Percentiles rank a stretch among this genome's conserved stretches.
Conservation (phyloP, 331 rosid genomes). For the Erythrophleum ivorense region DNA sequence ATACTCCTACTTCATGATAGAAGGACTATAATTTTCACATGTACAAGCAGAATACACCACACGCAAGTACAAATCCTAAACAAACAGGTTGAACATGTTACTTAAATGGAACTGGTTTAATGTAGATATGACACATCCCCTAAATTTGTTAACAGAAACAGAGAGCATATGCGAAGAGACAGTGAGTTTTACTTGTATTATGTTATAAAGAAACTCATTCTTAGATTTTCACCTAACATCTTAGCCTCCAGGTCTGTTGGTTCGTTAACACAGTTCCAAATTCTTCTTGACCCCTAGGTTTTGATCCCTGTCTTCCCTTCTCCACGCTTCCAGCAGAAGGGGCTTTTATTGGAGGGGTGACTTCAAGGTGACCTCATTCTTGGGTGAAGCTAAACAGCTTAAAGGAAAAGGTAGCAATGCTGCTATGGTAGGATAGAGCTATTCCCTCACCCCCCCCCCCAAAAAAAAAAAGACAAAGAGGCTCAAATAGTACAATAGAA, state of each 20-base stretch:
- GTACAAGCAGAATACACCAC: constrained; percentile 15
- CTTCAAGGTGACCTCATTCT: constrained; percentile 2
- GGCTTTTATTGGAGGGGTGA: background rate
- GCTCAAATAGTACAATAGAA: background rate
- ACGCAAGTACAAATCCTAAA: constrained; percentile 7
- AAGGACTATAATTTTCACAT: constrained; percentile 11
- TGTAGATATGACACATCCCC: background rate
- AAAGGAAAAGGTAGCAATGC: background rate
- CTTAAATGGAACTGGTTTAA: background rate
- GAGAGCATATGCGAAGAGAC: background rate
- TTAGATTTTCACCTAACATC: background rate
- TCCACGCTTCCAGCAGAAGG: background rate
- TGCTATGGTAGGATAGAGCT: background rate
- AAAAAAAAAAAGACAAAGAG: background rate
- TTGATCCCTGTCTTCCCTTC: background rate
- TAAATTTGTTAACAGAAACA: background rate
- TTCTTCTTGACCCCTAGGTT: background rate
- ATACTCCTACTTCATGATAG: constrained; percentile 15
- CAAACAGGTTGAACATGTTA: constrained; percentile 22
- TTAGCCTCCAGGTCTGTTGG: background rate
- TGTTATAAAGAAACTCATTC: background rate
- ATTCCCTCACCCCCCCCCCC: background rate
- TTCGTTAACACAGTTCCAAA: background rate
- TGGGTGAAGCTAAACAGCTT: constrained; percentile 12
- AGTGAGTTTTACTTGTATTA: background rate